Base-by-base conservation (phyloP, 352 stramenopile genomes). In the Phytophthora constricta region DNA sequence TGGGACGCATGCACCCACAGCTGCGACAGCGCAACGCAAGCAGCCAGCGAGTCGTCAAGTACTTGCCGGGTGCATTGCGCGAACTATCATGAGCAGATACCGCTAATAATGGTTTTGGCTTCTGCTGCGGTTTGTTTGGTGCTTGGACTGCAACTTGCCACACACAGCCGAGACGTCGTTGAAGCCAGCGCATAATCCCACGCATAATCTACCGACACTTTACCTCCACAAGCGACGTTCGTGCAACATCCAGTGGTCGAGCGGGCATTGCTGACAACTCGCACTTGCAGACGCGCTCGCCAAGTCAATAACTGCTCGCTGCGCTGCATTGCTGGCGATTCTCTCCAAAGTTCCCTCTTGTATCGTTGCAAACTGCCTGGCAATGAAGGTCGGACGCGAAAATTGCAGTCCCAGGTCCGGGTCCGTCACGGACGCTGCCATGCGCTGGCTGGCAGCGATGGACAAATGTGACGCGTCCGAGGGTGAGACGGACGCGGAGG, bases 371-470 rank as follows among this genome's bases (percentile, higher is more conserved):
- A 51, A 37, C 23, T 43, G 3, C 31, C 13, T 56, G 20, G 39
- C 13, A 17, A 72, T 68, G 64, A 52, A 16, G 11, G 7, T 13
- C 17, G 28, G 10, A 7, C 64, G 26, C 28, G 57, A 47, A 49
- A 61, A 39, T 20, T 0, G 25, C n/a, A 34, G 27, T 2, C 46
- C n/a, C n/a, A 19, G 2, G 13, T 56, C 52, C 5, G 58, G 47
- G 27, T 68, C 59, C 10, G 46, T 59, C 22, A 73, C 65, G 0
- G 50, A 62, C 31, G 65, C 55, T 14, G 65, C 65, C 22, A 73
- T 48, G 48, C 65, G 53, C 27, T 73, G 65, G 65, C 25, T 73
- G 16, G 65, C 59, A 2, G 51, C 58, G 1, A 73, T 73, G 65
- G 33, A 73, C 31, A 51, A 64, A 17, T 56, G 45, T 4, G 65